phyloP scores from a whole-genome alignment of 177 flowering plant genomes.

The Telopea speciosissima region DNA sequence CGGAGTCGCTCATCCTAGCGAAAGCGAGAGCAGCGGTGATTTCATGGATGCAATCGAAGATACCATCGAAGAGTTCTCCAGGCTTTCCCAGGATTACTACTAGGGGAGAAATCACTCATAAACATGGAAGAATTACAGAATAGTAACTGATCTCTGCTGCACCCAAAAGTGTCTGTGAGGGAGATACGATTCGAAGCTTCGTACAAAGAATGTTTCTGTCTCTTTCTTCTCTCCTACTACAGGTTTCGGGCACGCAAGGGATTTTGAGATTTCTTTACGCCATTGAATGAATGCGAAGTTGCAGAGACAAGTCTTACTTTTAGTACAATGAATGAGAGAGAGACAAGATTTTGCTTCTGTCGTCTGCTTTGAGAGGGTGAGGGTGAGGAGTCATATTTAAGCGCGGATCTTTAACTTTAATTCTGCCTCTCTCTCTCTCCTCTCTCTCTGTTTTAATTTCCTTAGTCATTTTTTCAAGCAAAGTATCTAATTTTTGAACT shows the following conservation, averaged over 20 bases:
- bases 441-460: too few relatives aligned
- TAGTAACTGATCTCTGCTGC: neutral
- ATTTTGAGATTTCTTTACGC: conserved; percentile 34
- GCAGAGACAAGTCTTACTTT: neutral
- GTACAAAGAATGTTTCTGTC: neutral
- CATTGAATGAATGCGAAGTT: conserved; percentile 22
- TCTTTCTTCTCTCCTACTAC: neutral
- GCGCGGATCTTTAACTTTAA: too few relatives aligned
- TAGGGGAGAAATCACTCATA: conserved; percentile 12
- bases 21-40: conserved; percentile 58
- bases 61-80: conserved; percentile 56
- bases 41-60: conserved; percentile 87
- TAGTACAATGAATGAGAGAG: neutral
- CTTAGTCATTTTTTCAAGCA: too few relatives aligned
- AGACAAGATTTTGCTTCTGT: neutral
- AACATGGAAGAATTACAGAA: conserved; percentile 13
- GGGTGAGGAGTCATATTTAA: neutral
- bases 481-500: too few relatives aligned
- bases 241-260: conserved; percentile 40
- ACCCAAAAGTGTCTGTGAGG: neutral
- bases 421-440: too few relatives aligned
- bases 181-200: neutral
- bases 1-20: conserved; percentile 74
- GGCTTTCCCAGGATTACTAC: conserved; percentile 67
- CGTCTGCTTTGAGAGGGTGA: conserved; percentile 13